A percentile compares a stretch with the other conserved stretches of the same genome.
Conservation (phyloP, 176 grass and related monocot genomes). For the Lolium perenne region DNA sequence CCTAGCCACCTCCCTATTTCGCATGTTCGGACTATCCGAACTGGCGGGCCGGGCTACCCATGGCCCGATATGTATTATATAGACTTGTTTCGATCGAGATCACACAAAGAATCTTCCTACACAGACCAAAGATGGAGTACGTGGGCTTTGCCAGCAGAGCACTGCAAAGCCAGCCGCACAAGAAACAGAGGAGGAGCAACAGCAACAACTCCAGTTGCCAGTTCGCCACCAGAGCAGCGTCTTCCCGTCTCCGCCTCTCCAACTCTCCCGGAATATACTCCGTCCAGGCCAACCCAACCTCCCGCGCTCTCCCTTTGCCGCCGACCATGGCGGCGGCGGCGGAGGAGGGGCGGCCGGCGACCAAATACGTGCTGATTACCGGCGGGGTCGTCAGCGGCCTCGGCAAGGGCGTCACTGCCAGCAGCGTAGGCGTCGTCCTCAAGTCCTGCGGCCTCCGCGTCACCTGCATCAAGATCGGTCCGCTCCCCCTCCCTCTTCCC, state of each 20-base stretch:
- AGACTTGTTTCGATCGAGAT: not conserved
- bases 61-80: too few relatives aligned
- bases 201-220: not conserved
- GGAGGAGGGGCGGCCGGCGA: constrained; percentile 21
- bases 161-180: constrained; percentile 15
- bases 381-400: constrained; percentile 95
- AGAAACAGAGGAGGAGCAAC: not conserved
- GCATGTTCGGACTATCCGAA: too few relatives aligned
- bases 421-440: constrained; percentile 93
- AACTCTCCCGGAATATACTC: not conserved
- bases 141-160: constrained; percentile 24
- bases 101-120: constrained; percentile 15
- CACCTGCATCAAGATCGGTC: constrained; percentile 98
- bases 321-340: not conserved
- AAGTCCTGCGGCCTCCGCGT: constrained; percentile 88
- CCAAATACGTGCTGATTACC: constrained; percentile 96
- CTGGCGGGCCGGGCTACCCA: too few relatives aligned
- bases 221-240: not conserved
- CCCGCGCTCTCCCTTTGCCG: constrained; percentile 31
- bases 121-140: not conserved
- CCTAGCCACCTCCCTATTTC: too few relatives aligned
- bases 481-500: not conserved
- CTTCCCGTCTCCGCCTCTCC: not conserved
- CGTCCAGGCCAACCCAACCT: constrained; percentile 3
- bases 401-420: constrained; percentile 95